Conservation (phyloP, 257 asterid species). For the Rehmannia glutinosa region DNA sequence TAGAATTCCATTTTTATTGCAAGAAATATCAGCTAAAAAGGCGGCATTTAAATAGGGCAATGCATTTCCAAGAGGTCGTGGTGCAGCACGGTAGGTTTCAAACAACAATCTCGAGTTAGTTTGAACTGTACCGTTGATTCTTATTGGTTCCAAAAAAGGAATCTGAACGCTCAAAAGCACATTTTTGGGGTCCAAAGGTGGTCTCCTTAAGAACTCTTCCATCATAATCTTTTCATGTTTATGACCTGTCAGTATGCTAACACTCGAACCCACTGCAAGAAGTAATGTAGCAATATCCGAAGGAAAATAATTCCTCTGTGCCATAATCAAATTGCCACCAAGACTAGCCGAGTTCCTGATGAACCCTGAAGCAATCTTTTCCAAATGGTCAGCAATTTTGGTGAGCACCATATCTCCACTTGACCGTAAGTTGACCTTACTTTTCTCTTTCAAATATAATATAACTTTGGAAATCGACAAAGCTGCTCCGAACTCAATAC, state of each 20-base stretch:
- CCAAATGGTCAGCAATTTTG: conserved; percentile 60
- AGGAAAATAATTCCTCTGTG: conserved; percentile 66
- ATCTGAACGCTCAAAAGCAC: too few relatives aligned
- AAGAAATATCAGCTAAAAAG: conserved; percentile 54
- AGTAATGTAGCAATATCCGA: conserved; percentile 64
- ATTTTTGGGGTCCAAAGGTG: too few relatives aligned
- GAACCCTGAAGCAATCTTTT: conserved; percentile 54
- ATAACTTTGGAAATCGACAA: conserved; percentile 53
- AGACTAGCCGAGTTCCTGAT: conserved; percentile 59
- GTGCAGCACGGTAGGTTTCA: conserved; percentile 65
- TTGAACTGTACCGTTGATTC: too few relatives aligned
- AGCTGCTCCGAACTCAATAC: conserved; percentile 61
- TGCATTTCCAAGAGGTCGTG: conserved; percentile 70
- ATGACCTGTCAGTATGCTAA: conserved; percentile 33
- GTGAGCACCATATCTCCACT: conserved; percentile 25
- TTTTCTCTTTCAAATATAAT: conserved; percentile 30
- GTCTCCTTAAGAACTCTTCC: conserved; percentile 50
- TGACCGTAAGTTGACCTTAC: conserved; percentile 4
- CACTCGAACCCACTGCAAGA: conserved; percentile 43
- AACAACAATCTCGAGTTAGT: too few relatives aligned
- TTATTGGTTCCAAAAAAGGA: too few relatives aligned
- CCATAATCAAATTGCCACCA: conserved; percentile 73
- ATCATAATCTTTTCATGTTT: conserved; percentile 31
- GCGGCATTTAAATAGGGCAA: conserved; percentile 66
- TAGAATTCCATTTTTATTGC: conserved; percentile 32